Conservation (phyloP, 2,329 filamentous ascomycete genomes). For the Aspergillus ustus region DNA sequence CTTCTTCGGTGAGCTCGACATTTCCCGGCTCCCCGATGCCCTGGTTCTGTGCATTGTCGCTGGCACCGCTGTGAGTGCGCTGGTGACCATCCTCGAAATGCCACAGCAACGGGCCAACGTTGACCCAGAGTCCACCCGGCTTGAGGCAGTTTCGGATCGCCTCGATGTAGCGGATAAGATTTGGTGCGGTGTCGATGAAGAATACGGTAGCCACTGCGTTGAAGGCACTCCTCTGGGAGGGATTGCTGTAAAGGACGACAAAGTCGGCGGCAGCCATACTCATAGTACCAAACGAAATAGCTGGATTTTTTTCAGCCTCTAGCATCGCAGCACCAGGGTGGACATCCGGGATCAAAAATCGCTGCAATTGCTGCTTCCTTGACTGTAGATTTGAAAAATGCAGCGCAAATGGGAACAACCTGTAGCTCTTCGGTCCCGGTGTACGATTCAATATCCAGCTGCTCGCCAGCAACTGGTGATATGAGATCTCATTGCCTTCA, state of each 20-base stretch:
- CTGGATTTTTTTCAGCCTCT: slow-evolving; percentile 32
- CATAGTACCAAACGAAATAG: slow-evolving; percentile 68
- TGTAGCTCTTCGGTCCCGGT: slow-evolving; percentile 64
- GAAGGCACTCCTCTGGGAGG: slow-evolving; percentile 65
- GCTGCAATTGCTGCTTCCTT: slow-evolving; percentile 74
- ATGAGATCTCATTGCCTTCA: slow-evolving; percentile 95
- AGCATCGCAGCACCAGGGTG: slow-evolving; percentile 67
- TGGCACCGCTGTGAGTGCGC: slow-evolving; percentile 25
- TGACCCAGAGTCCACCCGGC: slow-evolving; percentile 80
- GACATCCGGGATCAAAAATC: slow-evolving; percentile 78
- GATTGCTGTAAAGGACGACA: slow-evolving; percentile 76
- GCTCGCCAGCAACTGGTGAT: slow-evolving; percentile 91
- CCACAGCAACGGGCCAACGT: slow-evolving; percentile 90
- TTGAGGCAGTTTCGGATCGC: slow-evolving; percentile 78
- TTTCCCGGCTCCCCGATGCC: slow-evolving; percentile 88
- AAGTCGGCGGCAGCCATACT: slow-evolving; percentile 95
- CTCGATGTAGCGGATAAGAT: slow-evolving; percentile 86
- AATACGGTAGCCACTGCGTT: slow-evolving; percentile 89
- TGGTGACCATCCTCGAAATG: slow-evolving; percentile 75
- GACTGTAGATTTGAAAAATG: slow-evolving; percentile 84
- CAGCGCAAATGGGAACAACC: slow-evolving; percentile 82
- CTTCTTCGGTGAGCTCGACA: slow-evolving; percentile 87
- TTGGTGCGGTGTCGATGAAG: slow-evolving; percentile 96
- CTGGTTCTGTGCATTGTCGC: slow-evolving; percentile 35
- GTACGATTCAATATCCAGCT: slow-evolving; percentile 63